These are phyloP conservation scores for Aspergillus tamarii DNA, from an alignment of 2,329 filamentous ascomycete species.

Conservation along the genomic window DNA sequence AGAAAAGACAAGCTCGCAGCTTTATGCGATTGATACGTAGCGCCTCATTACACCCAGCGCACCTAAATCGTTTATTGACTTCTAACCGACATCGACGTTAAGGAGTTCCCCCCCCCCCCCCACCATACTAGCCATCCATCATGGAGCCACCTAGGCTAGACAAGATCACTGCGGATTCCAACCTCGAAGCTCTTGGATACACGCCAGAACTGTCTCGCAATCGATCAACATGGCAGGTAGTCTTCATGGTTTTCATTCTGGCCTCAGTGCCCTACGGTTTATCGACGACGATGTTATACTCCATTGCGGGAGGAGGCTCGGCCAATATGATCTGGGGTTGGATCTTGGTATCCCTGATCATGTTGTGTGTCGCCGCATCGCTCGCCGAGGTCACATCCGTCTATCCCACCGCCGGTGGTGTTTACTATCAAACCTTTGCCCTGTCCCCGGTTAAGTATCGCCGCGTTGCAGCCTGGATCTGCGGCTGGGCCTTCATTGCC, in stretches of 20 bases:
- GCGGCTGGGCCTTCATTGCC: conserved; percentile 73
- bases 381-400: conserved; percentile 70
- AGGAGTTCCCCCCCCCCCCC: neutral
- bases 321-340: conserved; percentile 74
- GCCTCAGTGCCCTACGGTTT: conserved; percentile 75
- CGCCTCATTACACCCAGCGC: no score
- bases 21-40: neutral
- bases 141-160: neutral
- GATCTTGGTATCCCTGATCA: conserved; percentile 66
- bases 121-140: neutral
- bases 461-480: conserved; percentile 67
- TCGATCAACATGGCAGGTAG: conserved; percentile 26
- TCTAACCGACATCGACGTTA: neutral
- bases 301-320: conserved; percentile 68
- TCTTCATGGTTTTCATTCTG: conserved; percentile 61
- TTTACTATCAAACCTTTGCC: conserved; percentile 72
- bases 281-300: conserved; percentile 70
- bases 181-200: conserved; percentile 24
- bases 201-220: conserved; percentile 26
- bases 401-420: conserved; percentile 67
- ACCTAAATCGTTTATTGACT: neutral
- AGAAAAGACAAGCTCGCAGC: neutral
- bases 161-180: conserved; percentile 18
- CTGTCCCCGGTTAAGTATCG: conserved; percentile 65
- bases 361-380: conserved; percentile 64